Evolutionary conservation across 129 eudicot species (phyloP), one percentile per base, ranked within the genome.

Genomic region (Tagetes patula): DNA sequence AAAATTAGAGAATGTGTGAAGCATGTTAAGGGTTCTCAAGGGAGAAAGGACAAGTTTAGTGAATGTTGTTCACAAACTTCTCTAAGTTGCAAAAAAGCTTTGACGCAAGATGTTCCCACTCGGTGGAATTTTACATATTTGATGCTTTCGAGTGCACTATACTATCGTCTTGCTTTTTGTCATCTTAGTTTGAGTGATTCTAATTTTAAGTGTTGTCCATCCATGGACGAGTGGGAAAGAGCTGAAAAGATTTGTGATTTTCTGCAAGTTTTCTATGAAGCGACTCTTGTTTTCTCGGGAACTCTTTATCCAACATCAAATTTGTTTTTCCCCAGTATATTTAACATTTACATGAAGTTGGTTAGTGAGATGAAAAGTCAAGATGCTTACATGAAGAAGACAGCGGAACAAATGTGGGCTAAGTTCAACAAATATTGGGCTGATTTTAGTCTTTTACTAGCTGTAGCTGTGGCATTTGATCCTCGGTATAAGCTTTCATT

Each of bases 391-490:
- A 12, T 48, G 54, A 48, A 48, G 54, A 48, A n/a, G n/a, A n/a
- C 49, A 45, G 49, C 49, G 7, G 8, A 45, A 6, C 11, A 45
- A 45, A 45, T 45, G 49, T 45, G 13, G 49, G 49, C 8, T 1
- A 45, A 45, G 49, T 45, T 45, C 8, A 45, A 45, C 49, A 45
- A 45, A 45, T 45, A 8, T 56, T 56, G 36, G 64, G 12, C 4
- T 30, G 64, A 58, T 30, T 31, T 30, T 31, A 56, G 31, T 56
- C 13, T 56, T 56, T 14, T 56, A 8, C 8, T 31, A 56, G 38
- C 64, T 56, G 31, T 56, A 20, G 63, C 37, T 30, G 63, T 56
- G 38, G 64, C 31, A 30, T 58, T 58, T 58, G 38, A 58, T 58
- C 64, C 64, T 9, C 11, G n/a, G 1, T 58, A 58, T 8, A 31